Base-by-base conservation (phyloP, 345 rosid genomes). In the Mallotus nudiflorus region DNA sequence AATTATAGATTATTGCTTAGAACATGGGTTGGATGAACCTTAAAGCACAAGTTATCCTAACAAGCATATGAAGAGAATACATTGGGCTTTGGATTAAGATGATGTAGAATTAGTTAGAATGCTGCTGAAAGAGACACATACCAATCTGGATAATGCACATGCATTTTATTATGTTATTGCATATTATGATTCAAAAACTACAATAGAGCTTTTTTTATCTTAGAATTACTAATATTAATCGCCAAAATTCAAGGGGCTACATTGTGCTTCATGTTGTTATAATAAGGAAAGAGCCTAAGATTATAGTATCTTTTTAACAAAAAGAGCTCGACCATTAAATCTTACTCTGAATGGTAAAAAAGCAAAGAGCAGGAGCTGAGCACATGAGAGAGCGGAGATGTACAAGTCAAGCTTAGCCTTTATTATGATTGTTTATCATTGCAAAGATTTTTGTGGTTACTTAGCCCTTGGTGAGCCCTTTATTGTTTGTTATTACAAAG, bases 91-190 rank as follows among this genome's bases (percentile, higher is more conserved):
- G 2, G 97, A 93, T 65, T 93, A 96, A 0, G 97, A 93, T 46
- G 98, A 93, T 56, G 91, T 93, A 11, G 96, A 93, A 62, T 78
- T 93, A 67, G 92, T 93, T 60, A 79, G 92, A 65, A 83, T 88
- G 97, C 86, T 93, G 29, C 75, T 91, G 61, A 79, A 76, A 61
- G 98, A 93, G 62, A 89, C 82, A 18, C 85, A 85, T 54, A 83
- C 89, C 45, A 86, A 73, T 76, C 79, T 93, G 33, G 98, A 93
- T 63, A 85, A 80, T 55, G 84, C 97, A 0, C 73, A 71, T 73
- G 97, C 92, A 15, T 93, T 93, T 52, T 96, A 91, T 62, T 88
- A 85, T 64, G 98, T 97, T 14, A 92, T 93, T 22, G 83, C 93
- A 1, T 89, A 89, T 63, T 89, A 93, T 68, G 89, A 85, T 74